These are phyloP conservation scores for Colletotrichum lupini DNA, from an alignment of 2,329 filamentous ascomycete species.

Conservation along the genomic window DNA sequence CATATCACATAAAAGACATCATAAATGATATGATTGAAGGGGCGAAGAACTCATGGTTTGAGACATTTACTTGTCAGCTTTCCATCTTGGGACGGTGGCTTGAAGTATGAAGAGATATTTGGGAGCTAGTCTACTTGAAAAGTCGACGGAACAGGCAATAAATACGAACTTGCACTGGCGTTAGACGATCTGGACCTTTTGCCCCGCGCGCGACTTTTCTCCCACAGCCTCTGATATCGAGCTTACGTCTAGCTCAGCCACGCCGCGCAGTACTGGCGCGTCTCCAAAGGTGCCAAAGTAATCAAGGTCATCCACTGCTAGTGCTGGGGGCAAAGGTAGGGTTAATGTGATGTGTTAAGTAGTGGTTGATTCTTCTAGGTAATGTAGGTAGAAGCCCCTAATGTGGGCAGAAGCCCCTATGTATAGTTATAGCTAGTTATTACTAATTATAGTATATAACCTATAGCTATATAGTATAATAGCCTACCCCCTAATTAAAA, in stretches of 20 bases:
- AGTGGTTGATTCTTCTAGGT: too few relatives aligned
- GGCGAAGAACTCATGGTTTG: neutral
- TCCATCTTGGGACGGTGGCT: slow-evolving; percentile 11
- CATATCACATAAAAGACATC: neutral
- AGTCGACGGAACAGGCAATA: slow-evolving; percentile 18
- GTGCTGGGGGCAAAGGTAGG: too few relatives aligned
- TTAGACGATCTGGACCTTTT: slow-evolving; percentile 9
- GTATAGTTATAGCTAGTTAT: too few relatives aligned
- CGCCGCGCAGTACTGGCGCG: slow-evolving; percentile 1
- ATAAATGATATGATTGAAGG: neutral
- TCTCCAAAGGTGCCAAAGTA: slow-evolving; percentile 39
- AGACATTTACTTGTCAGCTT: slow-evolving; percentile 7
- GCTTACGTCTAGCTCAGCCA: slow-evolving; percentile 1
- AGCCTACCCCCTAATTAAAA: too few relatives aligned
- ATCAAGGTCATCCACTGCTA: slow-evolving; percentile 37
- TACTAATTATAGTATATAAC: too few relatives aligned
- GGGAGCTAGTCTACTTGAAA: neutral
- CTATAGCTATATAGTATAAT: too few relatives aligned
- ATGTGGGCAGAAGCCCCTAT: too few relatives aligned
- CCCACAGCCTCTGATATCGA: neutral
- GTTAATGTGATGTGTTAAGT: too few relatives aligned
- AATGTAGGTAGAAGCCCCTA: too few relatives aligned
- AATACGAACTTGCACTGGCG: neutral
- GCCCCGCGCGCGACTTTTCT: neutral
- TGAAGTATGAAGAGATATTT: neutral